These are phyloP conservation scores for Rhizopus microsporus DNA, from an alignment of 371 early-diverging fungal species.

Conservation along the genomic window DNA sequence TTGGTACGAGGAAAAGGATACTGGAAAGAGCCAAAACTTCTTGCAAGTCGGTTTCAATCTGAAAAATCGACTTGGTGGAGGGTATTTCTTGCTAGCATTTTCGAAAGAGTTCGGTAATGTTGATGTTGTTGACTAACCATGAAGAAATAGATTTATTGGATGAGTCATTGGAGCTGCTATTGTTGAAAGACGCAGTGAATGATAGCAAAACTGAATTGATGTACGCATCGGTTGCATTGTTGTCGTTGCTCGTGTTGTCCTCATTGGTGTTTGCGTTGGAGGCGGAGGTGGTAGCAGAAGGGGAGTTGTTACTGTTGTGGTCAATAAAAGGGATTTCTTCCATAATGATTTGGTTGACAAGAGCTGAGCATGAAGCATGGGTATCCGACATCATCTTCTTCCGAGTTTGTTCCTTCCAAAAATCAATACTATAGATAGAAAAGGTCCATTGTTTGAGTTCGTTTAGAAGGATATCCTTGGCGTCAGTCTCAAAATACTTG, in stretches of 20 bases:
- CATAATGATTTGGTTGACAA: conserved; percentile 7
- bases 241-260: no score
- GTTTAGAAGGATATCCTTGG: background rate
- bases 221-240: no score
- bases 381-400: conserved; percentile 2
- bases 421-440: conserved; percentile 2
- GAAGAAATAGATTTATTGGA: background rate
- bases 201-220: background rate
- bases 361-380: conserved; percentile 8
- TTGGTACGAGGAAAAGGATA: conserved; percentile 3
- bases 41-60: conserved; percentile 9
- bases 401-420: conserved; percentile 7
- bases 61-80: background rate
- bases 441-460: conserved; percentile 7
- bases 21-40: conserved; percentile 8
- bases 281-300: no score
- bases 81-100: conserved; percentile 4
- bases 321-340: conserved; percentile 1
- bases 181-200: background rate
- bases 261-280: no score
- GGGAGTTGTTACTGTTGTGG: background rate
- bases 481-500: conserved; percentile 4
- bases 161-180: background rate
- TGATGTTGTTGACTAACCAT: conserved; percentile 2
- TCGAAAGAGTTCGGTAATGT: conserved; percentile 3